Conservation (phyloP, 106 monocot species). For the Gastrodia elata region DNA sequence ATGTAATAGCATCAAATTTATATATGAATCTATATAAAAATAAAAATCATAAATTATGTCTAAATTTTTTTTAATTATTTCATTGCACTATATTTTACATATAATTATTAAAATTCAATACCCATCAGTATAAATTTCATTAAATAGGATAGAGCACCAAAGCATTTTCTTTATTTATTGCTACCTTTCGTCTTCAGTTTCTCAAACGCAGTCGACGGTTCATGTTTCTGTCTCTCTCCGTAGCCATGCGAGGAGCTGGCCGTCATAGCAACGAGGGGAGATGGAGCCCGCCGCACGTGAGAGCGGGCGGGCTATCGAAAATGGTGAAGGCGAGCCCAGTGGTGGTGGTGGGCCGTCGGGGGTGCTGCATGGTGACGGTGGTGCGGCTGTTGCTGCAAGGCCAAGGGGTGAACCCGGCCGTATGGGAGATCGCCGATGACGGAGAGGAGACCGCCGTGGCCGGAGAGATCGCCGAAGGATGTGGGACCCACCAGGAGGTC, state of each 20-base stretch:
- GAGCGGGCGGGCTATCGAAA: conserved; percentile 11
- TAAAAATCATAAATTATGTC: no score
- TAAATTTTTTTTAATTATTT: no score
- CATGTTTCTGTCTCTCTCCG: conserved; percentile 3
- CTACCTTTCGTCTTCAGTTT: no score
- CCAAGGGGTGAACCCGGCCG: conserved; percentile 58
- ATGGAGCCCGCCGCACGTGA: neutral
- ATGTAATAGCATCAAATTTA: no score
- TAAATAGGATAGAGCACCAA: no score
- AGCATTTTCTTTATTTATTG: no score
- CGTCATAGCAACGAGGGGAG: no score
- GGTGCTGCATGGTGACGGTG: conserved; percentile 76
- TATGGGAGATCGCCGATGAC: conserved; percentile 43
- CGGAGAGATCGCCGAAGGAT: neutral
- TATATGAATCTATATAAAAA: no score
- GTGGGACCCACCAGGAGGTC: neutral
- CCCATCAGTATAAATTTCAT: no score
- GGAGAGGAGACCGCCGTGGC: conserved; percentile 6
- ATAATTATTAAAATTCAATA: no score
- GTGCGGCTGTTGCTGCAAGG: conserved; percentile 54
- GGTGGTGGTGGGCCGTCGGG: conserved; percentile 54
- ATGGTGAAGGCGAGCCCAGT: conserved; percentile 54
- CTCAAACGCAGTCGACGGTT: no score
- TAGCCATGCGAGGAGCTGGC: neutral
- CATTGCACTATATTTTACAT: no score